Evolutionary conservation across 1,284 basidiomycete species (phyloP), one percentile per base, ranked within the genome.

Genomic region (Tylopilus orsonianus): DNA sequence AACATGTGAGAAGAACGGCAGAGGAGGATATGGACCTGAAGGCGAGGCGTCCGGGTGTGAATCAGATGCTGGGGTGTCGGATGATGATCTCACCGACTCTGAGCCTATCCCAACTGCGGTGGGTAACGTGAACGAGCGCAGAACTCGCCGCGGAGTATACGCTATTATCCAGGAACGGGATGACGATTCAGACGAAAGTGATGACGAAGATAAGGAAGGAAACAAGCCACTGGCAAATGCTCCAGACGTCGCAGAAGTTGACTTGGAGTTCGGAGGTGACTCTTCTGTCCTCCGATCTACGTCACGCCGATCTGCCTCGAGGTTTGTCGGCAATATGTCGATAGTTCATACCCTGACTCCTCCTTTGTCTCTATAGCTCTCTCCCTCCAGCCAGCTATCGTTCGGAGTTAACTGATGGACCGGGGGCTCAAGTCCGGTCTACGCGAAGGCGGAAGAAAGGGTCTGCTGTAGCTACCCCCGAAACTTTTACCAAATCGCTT

Each of bases 1-100:
- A 66, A 93, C 89, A 2, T 96, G 93, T 72, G 92, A 95, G 71
- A 79, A 77, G 68, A 80, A 74, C 33, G 81, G 81, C 9, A 72
- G 75, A 37, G 92, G 92, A 23, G 90, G 87, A 27, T 92, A 90
- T 61, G 78, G 79, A 12, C 82, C 78, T 45, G 77, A 82, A 48
- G 75, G 79, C 37, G 79, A 77, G 43, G 64, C 66, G 10, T 68
- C 76, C 26, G 75, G 75, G 45, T 70, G 69, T 30, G 73, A 72
- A 54, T 71, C 68, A 38, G 73, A 74, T 22, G 70, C 72, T 39
- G 75, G 73, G 55, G 75, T 65, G 29, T 71, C 72, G 9, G 74
- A 74, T 44, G 68, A 68, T 42, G 75, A 75, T 53, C 61, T 62
- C 39, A 70, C 71, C 43, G 74, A 73, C 52, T 68, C 66, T 24